Evolutionary conservation across 2,329 filamentous ascomycete species (phyloP).

Genomic region (Fusarium sp.): DNA sequence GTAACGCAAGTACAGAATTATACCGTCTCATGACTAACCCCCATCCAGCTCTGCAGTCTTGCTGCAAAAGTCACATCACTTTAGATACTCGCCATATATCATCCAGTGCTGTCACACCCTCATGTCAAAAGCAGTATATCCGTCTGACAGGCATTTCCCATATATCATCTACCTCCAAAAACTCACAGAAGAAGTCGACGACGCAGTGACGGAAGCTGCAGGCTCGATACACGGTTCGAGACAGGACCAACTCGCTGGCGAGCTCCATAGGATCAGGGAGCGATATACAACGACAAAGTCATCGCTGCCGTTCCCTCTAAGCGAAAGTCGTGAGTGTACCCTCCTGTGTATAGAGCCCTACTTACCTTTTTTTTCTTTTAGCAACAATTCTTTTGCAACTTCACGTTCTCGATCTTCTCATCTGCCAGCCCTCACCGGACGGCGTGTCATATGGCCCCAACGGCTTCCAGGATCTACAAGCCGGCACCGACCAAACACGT

Average conservation of each 20-base stretch:
- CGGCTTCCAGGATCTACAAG: slow-evolving; percentile 37
- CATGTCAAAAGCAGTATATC: slow-evolving; percentile 4
- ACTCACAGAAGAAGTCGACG: slow-evolving; percentile 46
- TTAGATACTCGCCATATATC: slow-evolving; percentile 44
- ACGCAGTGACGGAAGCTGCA: slow-evolving; percentile 33
- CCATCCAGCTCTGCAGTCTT: slow-evolving; percentile 34
- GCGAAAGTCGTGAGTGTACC: slow-evolving; percentile 44
- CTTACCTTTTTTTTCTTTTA: slow-evolving; percentile 6
- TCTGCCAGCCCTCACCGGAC: slow-evolving; percentile 44
- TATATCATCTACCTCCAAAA: slow-evolving; percentile 46
- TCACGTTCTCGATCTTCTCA: slow-evolving; percentile 44
- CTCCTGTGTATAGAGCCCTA: accelerated
- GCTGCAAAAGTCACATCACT: slow-evolving; percentile 45
- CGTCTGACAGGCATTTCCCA: slow-evolving; percentile 44
- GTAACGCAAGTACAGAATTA: slow-evolving; percentile 12
- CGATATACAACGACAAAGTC: slow-evolving; percentile 38
- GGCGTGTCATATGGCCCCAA: slow-evolving; percentile 41
- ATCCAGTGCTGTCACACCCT: slow-evolving; percentile 41
- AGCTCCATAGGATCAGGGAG: slow-evolving; percentile 36
- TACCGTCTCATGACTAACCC: neutral
- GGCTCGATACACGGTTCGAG: slow-evolving; percentile 4
- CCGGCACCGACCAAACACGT: slow-evolving; percentile 19
- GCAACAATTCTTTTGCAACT: slow-evolving; percentile 44
- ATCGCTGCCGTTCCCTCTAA: slow-evolving; percentile 41
- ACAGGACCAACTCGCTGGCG: slow-evolving; percentile 10